Base-by-base conservation (phyloP, 1,139 yeast genomes). In the Taphrina pruni region DNA sequence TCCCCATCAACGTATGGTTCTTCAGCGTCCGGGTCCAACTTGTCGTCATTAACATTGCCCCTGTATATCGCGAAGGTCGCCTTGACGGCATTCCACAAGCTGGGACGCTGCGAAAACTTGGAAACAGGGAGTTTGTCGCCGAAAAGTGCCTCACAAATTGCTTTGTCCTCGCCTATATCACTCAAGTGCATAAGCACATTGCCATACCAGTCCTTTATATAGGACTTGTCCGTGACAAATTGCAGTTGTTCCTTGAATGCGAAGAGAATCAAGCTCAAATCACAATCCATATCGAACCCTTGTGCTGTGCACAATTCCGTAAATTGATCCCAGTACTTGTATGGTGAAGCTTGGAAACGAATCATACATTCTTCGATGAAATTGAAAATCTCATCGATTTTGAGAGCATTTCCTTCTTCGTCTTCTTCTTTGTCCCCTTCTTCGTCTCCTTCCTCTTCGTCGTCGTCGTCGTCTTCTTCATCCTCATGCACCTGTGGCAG, bases 281-380 rank as follows among this genome's bases (percentile, higher is more conserved):
- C 46, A 17, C 39, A 48, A 17, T 50, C 38, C 45, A 43, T 17
- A n/a, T 26, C 26, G 14, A 32, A 32, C 6, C 17, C 50, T 48
- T 56, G 50, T 20, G 9, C 12, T 4, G 36, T 26, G 38, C 60
- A 39, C 12, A 56, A 8, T n/a, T 38, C 66, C 6, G 26, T 46
- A 6, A 52, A 20, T n/a, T 32, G 43, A 45, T 54, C 60, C 48
- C 55, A 55, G 21, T 64, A 64, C n/a, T 57, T 56, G 46, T 64
- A 55, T 8, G 67, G 67, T 12, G 60, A 14, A 20, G 67, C 67
- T 35, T 64, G 67, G 38, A 64, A 64, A 6, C 61, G 32, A 6
- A 55, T 36, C 52, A 64, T 54, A 38, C 67, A 55, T 6, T 64
- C 61, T 43, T 64, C 67, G 26, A 55, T 8, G 48, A 55, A 64